These are phyloP conservation scores for Rhododendron molle DNA, from an alignment of 148 eudicot species.

Conservation along the genomic window DNA sequence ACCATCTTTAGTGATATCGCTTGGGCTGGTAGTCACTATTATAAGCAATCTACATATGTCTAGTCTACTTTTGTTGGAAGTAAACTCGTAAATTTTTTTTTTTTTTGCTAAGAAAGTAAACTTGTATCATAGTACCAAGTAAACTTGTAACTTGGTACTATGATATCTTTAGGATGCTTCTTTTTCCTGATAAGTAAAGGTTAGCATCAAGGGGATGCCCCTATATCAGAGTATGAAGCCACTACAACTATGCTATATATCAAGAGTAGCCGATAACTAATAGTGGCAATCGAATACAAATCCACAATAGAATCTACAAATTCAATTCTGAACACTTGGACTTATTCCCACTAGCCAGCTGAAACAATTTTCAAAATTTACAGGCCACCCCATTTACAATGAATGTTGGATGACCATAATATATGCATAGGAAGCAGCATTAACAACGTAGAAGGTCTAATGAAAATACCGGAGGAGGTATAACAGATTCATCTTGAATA, in stretches of 20 bases:
- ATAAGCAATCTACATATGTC: background rate
- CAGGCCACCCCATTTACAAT: background rate
- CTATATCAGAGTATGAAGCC: background rate
- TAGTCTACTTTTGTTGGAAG: background rate
- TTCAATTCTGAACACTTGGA: background rate
- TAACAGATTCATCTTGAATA: constrained; percentile 90
- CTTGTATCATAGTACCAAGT: background rate
- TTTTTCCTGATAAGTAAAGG: background rate
- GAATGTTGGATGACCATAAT: background rate
- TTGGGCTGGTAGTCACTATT: background rate
- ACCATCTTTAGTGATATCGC: background rate
- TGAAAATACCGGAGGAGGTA: constrained; percentile 83
- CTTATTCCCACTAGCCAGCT: background rate
- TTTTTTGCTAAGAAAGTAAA: background rate
- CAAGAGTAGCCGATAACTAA: background rate
- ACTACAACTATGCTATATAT: background rate
- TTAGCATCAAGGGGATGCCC: constrained; percentile 1
- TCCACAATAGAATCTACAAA: background rate
- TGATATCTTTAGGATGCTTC: background rate
- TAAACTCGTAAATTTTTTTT: background rate
- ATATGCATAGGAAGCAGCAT: background rate
- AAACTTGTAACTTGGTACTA: background rate
- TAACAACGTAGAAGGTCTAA: constrained; percentile 2
- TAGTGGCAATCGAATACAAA: background rate
- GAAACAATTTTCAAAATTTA: background rate